These are phyloP conservation scores for Peniophora sp. DNA, from an alignment of 1,284 basidiomycete species.

Conservation along the genomic window DNA sequence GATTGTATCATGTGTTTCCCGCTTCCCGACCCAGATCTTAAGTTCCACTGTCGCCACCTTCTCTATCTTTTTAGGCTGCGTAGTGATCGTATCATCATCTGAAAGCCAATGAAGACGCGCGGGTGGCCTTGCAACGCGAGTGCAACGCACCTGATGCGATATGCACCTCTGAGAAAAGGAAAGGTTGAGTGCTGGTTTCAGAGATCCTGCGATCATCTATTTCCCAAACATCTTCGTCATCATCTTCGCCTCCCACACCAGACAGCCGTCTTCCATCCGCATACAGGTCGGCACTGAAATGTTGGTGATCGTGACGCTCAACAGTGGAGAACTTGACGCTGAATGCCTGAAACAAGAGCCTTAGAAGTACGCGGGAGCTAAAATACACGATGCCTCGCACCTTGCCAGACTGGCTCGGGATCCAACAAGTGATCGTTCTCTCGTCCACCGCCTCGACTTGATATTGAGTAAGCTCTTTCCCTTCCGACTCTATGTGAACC, in stretches of 20 bases:
- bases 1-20: no score
- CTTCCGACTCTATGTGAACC: not conserved
- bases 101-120: no score
- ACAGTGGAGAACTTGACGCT: not conserved
- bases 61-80: not conserved
- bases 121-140: no score
- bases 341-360: not conserved
- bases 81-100: no score
- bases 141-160: not conserved
- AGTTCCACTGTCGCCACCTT: no score
- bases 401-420: constrained; percentile 2
- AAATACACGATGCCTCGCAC: not conserved
- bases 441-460: not conserved
- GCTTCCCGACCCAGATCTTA: no score
- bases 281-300: not conserved
- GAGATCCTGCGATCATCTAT: not conserved
- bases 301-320: not conserved
- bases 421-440: not conserved
- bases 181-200: not conserved
- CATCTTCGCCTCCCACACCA: not conserved
- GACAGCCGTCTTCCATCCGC: not conserved
- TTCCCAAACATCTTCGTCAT: not conserved
- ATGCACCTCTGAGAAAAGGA: not conserved
- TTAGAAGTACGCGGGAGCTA: not conserved
- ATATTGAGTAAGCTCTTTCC: constrained; percentile 1